phyloP scores from a whole-genome alignment of 1,284 basidiomycete genomes.

The Papiliotrema fonsecae region DNA sequence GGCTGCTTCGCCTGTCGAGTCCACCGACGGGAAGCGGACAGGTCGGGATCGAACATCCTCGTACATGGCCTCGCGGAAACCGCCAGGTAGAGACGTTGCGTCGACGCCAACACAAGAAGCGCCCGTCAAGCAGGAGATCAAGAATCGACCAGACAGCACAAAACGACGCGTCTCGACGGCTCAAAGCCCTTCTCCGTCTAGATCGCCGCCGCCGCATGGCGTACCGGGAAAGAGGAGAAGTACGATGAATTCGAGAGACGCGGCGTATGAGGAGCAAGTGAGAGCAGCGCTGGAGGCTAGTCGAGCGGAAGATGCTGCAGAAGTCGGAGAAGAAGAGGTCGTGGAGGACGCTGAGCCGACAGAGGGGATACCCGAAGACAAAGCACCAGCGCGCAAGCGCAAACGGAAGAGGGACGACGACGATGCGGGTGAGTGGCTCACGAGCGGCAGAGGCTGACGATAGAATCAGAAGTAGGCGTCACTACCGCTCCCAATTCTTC shows the following conservation, averaged over 20 bases:
- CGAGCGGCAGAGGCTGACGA: constrained; percentile 1
- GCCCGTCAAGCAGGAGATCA: background rate
- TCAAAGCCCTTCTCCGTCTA: constrained; percentile 3
- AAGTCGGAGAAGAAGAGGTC: constrained; percentile 21
- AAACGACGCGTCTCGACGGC: constrained; percentile 8
- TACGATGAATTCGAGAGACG: constrained; percentile 96
- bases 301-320: constrained; percentile 20
- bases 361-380: constrained; percentile 5
- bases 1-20: background rate
- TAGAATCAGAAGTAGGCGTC: background rate
- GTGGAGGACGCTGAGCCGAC: constrained; percentile 20
- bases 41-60: background rate
- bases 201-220: constrained; percentile 15
- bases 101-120: background rate
- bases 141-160: constrained; percentile 1
- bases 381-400: constrained; percentile 27
- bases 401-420: constrained; percentile 42
- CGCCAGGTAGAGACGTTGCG: background rate
- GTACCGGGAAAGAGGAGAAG: constrained; percentile 67
- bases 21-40: background rate
- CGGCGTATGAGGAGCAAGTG: constrained; percentile 82
- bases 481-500: constrained; percentile 6
- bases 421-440: constrained; percentile 27
- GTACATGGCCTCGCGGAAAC: background rate
- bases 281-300: constrained; percentile 54